Conservation (phyloP, 2,329 filamentous ascomycete species). For the Penicillium thymicola region DNA sequence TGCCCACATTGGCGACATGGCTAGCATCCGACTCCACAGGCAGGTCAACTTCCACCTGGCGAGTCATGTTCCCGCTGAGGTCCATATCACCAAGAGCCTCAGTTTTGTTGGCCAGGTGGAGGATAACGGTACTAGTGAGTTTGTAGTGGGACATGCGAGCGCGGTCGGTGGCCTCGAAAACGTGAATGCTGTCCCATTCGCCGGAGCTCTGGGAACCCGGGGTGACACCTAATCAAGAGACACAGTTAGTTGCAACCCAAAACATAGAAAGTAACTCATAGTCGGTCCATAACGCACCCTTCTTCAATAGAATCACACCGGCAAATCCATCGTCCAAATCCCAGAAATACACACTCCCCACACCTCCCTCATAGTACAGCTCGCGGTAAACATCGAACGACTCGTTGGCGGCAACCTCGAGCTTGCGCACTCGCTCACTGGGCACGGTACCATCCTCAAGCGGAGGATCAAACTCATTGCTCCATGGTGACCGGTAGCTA, state of each 20-base stretch:
- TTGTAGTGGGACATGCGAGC: constrained; percentile 94
- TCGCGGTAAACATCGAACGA: constrained; percentile 96
- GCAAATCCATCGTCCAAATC: constrained; percentile 97
- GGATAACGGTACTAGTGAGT: constrained; percentile 92
- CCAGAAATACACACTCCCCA: constrained; percentile 97
- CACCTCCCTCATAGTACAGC: constrained; percentile 87
- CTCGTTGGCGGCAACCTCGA: constrained; percentile 92
- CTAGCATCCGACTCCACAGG: constrained; percentile 84
- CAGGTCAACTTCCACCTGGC: constrained; percentile 89
- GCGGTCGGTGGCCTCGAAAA: constrained; percentile 93
- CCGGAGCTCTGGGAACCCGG: constrained; percentile 67
- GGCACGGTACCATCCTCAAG: constrained; percentile 84
- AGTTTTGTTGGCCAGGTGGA: constrained; percentile 71
- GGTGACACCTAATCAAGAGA: constrained; percentile 55
- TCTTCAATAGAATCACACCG: constrained; percentile 92
- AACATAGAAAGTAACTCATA: background rate
- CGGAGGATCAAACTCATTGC: constrained; percentile 94
- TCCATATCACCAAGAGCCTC: constrained; percentile 78
- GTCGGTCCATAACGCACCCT: constrained; percentile 56
- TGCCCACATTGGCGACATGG: constrained; percentile 93
- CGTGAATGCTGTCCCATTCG: constrained; percentile 97
- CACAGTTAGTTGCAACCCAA: constrained; percentile 7
- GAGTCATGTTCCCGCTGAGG: constrained; percentile 94
- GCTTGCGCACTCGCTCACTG: constrained; percentile 83
- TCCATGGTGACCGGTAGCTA: constrained; percentile 98